Evolutionary conservation across 2,329 filamentous ascomycete genomes (phyloP).

Genomic region (Xylaria sp.): DNA sequence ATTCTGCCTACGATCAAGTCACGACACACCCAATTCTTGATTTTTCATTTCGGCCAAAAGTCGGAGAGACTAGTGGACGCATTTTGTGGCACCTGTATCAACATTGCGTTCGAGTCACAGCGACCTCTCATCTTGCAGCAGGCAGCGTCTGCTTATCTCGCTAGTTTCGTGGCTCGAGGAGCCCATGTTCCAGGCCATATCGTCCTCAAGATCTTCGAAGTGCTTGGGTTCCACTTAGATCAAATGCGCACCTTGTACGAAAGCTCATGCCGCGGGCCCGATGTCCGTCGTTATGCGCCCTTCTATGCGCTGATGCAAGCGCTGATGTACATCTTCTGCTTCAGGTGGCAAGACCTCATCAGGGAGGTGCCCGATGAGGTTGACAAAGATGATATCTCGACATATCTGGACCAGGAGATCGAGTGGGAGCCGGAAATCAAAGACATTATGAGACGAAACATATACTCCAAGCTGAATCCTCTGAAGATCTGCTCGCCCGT

Average conservation of each 20-base stretch:
- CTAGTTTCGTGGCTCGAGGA: slow-evolving; percentile 90
- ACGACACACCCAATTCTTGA: slow-evolving; percentile 89
- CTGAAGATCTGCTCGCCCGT: slow-evolving; percentile 90
- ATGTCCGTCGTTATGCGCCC: slow-evolving; percentile 78
- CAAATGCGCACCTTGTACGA: slow-evolving; percentile 74
- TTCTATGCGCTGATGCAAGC: slow-evolving; percentile 92
- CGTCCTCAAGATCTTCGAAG: slow-evolving; percentile 80
- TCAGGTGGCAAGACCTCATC: slow-evolving; percentile 92
- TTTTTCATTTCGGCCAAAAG: slow-evolving; percentile 92
- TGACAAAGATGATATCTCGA: slow-evolving; percentile 63
- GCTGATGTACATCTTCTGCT: slow-evolving; percentile 93
- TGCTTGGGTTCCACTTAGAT: slow-evolving; percentile 78
- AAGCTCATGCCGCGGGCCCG: slow-evolving; percentile 75
- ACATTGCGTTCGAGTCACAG: slow-evolving; percentile 70
- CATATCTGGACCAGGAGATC: slow-evolving; percentile 70
- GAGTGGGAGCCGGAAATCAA: slow-evolving; percentile 77
- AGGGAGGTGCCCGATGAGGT: slow-evolving; percentile 61
- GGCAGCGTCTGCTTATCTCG: slow-evolving; percentile 86
- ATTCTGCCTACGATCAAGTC: slow-evolving; percentile 91
- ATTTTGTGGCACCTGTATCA: slow-evolving; percentile 78
- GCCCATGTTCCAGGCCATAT: slow-evolving; percentile 75
- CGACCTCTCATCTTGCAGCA: slow-evolving; percentile 76
- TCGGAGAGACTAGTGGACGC: slow-evolving; percentile 77
- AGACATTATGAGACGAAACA: slow-evolving; percentile 73
- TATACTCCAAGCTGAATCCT: slow-evolving; percentile 89